Evolutionary conservation across 140 eudicot species (phyloP).

Genomic region (Bidens hawaiensis): DNA sequence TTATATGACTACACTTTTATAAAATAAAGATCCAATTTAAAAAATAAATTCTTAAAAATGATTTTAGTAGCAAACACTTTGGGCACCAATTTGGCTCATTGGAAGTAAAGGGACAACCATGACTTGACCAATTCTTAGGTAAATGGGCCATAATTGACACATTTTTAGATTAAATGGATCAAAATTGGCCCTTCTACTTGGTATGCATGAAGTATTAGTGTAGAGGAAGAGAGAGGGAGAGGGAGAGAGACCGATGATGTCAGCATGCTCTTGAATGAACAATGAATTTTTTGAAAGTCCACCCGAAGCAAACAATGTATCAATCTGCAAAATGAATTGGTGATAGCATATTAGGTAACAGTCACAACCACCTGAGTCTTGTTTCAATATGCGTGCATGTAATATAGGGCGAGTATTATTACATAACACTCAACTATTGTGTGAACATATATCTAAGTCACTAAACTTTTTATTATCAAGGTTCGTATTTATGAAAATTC

Average conservation of each 20-base stretch:
- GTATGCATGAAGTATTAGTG: not conserved
- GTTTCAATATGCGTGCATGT: too few species aligned
- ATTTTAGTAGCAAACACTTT: not conserved
- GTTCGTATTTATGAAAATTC: too few species aligned
- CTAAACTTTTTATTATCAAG: too few species aligned
- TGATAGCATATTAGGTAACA: not conserved
- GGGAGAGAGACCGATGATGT: constrained; percentile 70
- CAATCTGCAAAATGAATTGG: constrained; percentile 49
- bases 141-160: not conserved
- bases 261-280: constrained; percentile 98
- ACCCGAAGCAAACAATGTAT: constrained; percentile 92
- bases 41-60: not conserved
- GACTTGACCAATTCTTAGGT: not conserved
- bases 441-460: too few species aligned
- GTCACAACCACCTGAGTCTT: not conserved
- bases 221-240: constrained; percentile 31
- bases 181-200: not conserved
- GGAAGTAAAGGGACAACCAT: not conserved
- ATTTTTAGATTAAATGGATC: not conserved
- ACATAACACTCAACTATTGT: too few species aligned
- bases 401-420: too few species aligned
- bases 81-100: not conserved
- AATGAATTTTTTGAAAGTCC: constrained; percentile 87
- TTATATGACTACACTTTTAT: not conserved
- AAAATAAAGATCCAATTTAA: not conserved